Conservation (phyloP, 2,329 filamentous ascomycete genomes). For the Fusarium protoensiforme region DNA sequence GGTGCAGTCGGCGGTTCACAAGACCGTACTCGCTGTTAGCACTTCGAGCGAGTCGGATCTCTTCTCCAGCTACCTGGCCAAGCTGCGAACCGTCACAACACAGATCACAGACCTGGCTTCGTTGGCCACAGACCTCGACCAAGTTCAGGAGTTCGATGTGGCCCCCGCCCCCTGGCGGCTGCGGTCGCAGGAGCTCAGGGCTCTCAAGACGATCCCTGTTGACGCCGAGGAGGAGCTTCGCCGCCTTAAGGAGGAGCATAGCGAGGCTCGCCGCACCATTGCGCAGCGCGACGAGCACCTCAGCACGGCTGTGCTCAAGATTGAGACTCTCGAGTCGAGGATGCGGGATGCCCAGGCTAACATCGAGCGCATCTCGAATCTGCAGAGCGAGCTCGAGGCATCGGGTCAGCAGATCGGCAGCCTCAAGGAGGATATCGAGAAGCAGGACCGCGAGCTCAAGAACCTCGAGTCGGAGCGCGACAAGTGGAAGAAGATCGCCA, state of each 20-base stretch:
- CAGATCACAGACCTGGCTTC: conserved; percentile 77
- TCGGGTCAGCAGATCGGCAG: conserved; percentile 61
- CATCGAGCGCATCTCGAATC: conserved; percentile 73
- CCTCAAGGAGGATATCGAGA: conserved; percentile 72
- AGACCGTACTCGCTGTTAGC: conserved; percentile 60
- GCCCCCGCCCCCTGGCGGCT: conserved; percentile 83
- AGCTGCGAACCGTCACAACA: conserved; percentile 71
- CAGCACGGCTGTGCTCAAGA: conserved; percentile 89
- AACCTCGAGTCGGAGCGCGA: conserved; percentile 73
- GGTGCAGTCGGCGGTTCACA: conserved; percentile 71
- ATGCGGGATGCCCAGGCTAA: conserved; percentile 87
- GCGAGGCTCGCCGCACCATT: conserved; percentile 78
- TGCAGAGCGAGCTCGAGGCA: conserved; percentile 69
- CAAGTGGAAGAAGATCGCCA: conserved; percentile 77
- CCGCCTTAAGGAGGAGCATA: conserved; percentile 81
- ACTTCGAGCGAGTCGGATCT: conserved; percentile 72
- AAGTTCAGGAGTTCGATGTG: conserved; percentile 83
- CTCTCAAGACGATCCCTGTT: conserved; percentile 81
- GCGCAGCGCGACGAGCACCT: conserved; percentile 83
- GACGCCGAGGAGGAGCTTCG: conserved; percentile 89
- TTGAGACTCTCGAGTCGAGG: conserved; percentile 89
- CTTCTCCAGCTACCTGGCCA: conserved; percentile 74
- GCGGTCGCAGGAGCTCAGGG: conserved; percentile 82
- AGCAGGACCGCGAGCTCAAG: conserved; percentile 74
- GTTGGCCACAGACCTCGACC: conserved; percentile 75